These are phyloP conservation scores for Peronosclerospora sorghi DNA, from an alignment of 352 stramenopile genomes.

Conservation along the genomic window DNA sequence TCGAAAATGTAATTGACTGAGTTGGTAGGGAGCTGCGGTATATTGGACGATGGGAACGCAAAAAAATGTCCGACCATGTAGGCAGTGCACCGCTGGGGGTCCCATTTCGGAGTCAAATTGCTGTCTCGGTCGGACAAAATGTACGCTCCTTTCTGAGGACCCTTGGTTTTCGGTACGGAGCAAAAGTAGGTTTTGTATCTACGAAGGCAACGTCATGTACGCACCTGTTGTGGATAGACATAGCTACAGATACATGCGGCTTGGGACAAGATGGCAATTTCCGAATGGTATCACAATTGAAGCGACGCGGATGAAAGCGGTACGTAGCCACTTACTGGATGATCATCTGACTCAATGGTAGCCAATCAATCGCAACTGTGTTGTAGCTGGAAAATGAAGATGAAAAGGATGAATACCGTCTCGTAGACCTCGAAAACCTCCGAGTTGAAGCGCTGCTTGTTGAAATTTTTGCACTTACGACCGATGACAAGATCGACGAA, in stretches of 20 bases:
- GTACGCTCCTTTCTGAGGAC: constrained; percentile 61
- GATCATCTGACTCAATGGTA: no score
- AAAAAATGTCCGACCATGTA: constrained; percentile 78
- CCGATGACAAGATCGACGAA: constrained; percentile 80
- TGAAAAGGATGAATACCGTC: constrained; percentile 72
- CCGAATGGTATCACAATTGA: constrained; percentile 76
- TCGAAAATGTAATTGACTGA: neutral
- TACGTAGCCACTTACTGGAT: constrained; percentile 28
- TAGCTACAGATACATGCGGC: constrained; percentile 76
- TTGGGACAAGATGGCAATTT: constrained; percentile 76
- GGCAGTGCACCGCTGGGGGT: constrained; percentile 46
- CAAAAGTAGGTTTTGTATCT: neutral
- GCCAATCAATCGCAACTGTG: neutral
- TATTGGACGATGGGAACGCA: constrained; percentile 77
- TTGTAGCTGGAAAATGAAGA: constrained; percentile 66
- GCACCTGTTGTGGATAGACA: constrained; percentile 30
- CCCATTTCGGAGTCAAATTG: constrained; percentile 74
- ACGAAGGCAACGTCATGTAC: neutral
- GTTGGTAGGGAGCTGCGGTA: constrained; percentile 59
- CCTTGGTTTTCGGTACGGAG: constrained; percentile 59
- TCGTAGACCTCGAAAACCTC: constrained; percentile 75
- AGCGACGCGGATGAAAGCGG: constrained; percentile 76
- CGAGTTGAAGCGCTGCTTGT: constrained; percentile 75
- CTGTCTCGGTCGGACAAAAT: constrained; percentile 75
- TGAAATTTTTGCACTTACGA: constrained; percentile 77